Evolutionary conservation across 768 basidiomycete genomes (phyloP).

Genomic region (Lenzites betulinus): DNA sequence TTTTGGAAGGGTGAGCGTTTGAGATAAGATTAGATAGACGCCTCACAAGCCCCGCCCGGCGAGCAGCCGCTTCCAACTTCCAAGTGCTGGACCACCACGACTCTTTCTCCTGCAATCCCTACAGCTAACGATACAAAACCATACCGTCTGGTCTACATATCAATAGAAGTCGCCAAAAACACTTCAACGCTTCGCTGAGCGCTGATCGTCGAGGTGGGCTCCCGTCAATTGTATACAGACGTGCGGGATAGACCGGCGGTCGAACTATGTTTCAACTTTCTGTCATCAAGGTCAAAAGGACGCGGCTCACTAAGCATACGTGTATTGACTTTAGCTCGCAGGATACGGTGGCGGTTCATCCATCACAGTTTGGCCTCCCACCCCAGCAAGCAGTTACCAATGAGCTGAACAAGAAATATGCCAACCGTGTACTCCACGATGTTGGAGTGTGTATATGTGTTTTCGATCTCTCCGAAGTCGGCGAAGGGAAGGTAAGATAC

Average conservation of each 20-base stretch:
- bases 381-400: constrained; percentile 78
- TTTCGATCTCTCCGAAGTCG: constrained; percentile 83
- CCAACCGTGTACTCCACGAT: constrained; percentile 87
- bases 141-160: too few species aligned
- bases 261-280: constrained; percentile 39
- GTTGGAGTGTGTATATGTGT: constrained; percentile 90
- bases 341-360: constrained; percentile 92
- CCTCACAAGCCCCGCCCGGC: too few species aligned
- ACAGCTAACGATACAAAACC: too few species aligned
- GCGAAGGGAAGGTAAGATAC: constrained; percentile 91
- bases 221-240: neutral
- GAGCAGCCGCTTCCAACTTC: too few species aligned
- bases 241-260: neutral
- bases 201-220: too few species aligned
- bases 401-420: constrained; percentile 94
- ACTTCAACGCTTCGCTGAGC: too few species aligned
- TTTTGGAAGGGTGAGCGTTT: constrained; percentile 13
- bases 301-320: neutral
- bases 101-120: neutral
- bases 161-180: too few species aligned
- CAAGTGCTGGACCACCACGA: neutral
- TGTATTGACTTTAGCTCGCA: constrained; percentile 32
- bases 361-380: constrained; percentile 79
- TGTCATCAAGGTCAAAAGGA: constrained; percentile 35
- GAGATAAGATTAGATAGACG: constrained; percentile 26